Evolutionary conservation across 345 rosid genomes (phyloP).

Genomic region (Xanthoceras sorbifolium): DNA sequence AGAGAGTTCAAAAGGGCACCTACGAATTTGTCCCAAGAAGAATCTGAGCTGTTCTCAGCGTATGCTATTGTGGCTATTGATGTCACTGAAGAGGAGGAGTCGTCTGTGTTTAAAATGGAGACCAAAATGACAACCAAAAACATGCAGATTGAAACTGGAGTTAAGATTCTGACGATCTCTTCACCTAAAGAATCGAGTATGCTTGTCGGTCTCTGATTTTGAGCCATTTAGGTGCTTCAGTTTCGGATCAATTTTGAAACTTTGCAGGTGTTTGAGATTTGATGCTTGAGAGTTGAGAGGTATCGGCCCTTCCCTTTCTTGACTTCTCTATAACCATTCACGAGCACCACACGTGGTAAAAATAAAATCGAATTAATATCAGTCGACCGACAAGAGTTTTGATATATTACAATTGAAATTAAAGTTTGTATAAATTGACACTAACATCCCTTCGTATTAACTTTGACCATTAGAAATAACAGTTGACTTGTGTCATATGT

Average conservation of each 20-base stretch:
- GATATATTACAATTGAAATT: too few relatives aligned
- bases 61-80: slow-evolving; percentile 81
- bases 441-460: too few relatives aligned
- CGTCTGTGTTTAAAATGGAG: slow-evolving; percentile 53
- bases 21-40: slow-evolving; percentile 78
- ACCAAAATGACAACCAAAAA: slow-evolving; percentile 79
- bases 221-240: slow-evolving; percentile 53
- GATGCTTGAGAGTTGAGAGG: neutral
- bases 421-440: too few relatives aligned
- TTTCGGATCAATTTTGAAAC: slow-evolving; percentile 26
- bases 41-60: slow-evolving; percentile 68
- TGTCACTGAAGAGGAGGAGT: slow-evolving; percentile 42
- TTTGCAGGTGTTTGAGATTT: neutral
- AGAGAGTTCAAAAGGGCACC: slow-evolving; percentile 87
- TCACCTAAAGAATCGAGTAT: slow-evolving; percentile 68
- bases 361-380: too few relatives aligned
- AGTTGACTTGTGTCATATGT: too few relatives aligned
- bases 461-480: too few relatives aligned
- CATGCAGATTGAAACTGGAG: slow-evolving; percentile 92
- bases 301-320: neutral
- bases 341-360: too few relatives aligned
- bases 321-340: neutral
- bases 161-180: slow-evolving; percentile 79
- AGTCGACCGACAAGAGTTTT: too few relatives aligned
- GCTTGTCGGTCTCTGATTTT: slow-evolving; percentile 53